phyloP scores from a whole-genome alignment of 1,284 basidiomycete species.

The Ustilago loliicola region DNA sequence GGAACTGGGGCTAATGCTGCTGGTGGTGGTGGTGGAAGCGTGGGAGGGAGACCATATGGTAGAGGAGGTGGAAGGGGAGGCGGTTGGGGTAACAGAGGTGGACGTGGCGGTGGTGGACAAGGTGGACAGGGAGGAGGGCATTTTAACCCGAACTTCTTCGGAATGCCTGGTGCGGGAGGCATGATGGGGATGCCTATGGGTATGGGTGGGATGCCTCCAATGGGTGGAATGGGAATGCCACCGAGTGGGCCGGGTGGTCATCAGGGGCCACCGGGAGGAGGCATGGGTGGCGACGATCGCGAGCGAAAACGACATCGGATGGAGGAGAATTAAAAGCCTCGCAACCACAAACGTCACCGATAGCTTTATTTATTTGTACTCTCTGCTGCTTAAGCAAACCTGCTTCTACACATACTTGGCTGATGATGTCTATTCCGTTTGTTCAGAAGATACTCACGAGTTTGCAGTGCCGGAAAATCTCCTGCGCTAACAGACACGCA shows the following conservation, averaged over 20 bases:
- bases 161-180: slow-evolving; percentile 25
- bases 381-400: not conserved
- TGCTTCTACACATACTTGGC: not conserved
- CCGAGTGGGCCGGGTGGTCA: slow-evolving; percentile 15
- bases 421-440: no score
- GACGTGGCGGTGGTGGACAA: slow-evolving; percentile 18
- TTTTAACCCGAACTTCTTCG: slow-evolving; percentile 61
- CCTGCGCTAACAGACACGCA: no score
- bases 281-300: slow-evolving; percentile 37
- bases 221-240: slow-evolving; percentile 23
- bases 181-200: slow-evolving; percentile 53
- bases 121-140: slow-evolving; percentile 20
- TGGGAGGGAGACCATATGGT: slow-evolving; percentile 38
- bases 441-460: no score
- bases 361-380: not conserved
- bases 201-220: slow-evolving; percentile 24
- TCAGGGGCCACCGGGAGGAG: not conserved
- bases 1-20: slow-evolving; percentile 6
- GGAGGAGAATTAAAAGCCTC: slow-evolving; percentile 45
- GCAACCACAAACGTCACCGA: not conserved
- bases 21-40: slow-evolving; percentile 13
- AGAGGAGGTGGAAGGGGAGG: slow-evolving; percentile 29
- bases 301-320: slow-evolving; percentile 57
- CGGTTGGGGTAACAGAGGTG: slow-evolving; percentile 24
- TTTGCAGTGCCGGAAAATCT: no score